A percentile compares a stretch with the other conserved stretches of the same genome.
Evolutionary conservation across 768 basidiomycete species (phyloP).

Genomic region (Boletus pseudo-olivaceus): DNA sequence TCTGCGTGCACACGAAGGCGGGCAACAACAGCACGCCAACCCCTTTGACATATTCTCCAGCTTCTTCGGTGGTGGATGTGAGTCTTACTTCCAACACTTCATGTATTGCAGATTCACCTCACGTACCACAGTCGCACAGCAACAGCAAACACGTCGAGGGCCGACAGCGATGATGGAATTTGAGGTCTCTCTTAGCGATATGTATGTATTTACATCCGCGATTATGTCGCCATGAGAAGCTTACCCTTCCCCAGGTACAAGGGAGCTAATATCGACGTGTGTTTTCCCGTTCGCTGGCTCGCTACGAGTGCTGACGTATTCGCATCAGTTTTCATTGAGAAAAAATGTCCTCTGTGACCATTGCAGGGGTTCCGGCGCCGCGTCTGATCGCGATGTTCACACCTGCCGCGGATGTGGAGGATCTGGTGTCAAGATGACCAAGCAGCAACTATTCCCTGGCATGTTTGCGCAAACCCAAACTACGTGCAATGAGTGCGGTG

Average conservation of each 20-base stretch:
- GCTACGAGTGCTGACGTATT: constrained; percentile 2
- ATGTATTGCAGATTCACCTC: not conserved
- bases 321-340: constrained; percentile 78
- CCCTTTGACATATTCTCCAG: constrained; percentile 93
- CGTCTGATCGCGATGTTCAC: constrained; percentile 83
- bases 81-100: constrained; percentile 30
- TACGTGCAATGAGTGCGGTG: constrained; percentile 80
- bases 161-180: constrained; percentile 77
- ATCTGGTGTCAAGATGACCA: constrained; percentile 76
- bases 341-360: constrained; percentile 94
- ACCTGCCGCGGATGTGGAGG: constrained; percentile 84
- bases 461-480: constrained; percentile 91
- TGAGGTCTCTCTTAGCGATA: constrained; percentile 82
- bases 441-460: constrained; percentile 93
- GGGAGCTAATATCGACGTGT: constrained; percentile 80
- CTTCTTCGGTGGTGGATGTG: constrained; percentile 86
- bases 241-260: constrained; percentile 54
- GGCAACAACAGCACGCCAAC: constrained; percentile 70
- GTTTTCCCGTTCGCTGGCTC: constrained; percentile 15
- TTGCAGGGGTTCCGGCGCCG: constrained; percentile 93
- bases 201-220: constrained; percentile 42
- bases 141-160: constrained; percentile 69
- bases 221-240: not conserved
- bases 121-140: constrained; percentile 19
- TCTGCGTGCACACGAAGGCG: constrained; percentile 85